Conservation (phyloP, 148 eudicot genomes). For the Camellia sinensis region DNA sequence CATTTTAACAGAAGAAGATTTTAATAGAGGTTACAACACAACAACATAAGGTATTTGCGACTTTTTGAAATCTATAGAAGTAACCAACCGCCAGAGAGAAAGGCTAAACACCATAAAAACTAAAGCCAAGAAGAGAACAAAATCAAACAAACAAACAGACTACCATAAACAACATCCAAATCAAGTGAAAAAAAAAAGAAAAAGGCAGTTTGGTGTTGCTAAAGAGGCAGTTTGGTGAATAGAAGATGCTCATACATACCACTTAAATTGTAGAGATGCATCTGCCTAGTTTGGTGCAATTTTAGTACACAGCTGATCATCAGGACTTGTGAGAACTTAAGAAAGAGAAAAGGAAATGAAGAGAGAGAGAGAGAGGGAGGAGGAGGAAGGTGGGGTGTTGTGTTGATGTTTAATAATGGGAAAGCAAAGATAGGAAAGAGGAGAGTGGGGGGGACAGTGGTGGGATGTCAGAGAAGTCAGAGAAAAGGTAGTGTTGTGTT, state of each 20-base stretch:
- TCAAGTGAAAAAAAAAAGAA: neutral
- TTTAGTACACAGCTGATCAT: neutral
- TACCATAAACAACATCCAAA: too few relatives aligned
- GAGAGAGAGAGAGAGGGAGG: slow-evolving; percentile 13
- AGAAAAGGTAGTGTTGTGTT: slow-evolving; percentile 9
- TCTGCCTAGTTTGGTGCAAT: slow-evolving; percentile 1
- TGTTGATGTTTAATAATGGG: slow-evolving; percentile 17
- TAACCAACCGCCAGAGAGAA: neutral
- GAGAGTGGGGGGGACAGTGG: slow-evolving; percentile 21
- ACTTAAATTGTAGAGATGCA: neutral
- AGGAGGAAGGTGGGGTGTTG: neutral
- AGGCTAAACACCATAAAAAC: neutral
- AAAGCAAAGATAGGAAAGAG: slow-evolving; percentile 20
- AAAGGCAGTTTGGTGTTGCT: too few relatives aligned
- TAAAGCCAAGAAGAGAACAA: neutral
- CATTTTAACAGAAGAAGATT: neutral
- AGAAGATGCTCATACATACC: neutral
- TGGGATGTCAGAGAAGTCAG: slow-evolving; percentile 28
- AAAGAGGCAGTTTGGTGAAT: neutral
- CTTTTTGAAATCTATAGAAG: neutral
- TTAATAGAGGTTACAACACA: neutral
- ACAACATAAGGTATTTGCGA: neutral
- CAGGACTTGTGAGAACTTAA: neutral
- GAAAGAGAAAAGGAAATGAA: neutral
- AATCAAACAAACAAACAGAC: neutral